These are phyloP conservation scores for Trichoderma koningii DNA, from an alignment of 2,329 filamentous ascomycete genomes.

Conservation along the genomic window DNA sequence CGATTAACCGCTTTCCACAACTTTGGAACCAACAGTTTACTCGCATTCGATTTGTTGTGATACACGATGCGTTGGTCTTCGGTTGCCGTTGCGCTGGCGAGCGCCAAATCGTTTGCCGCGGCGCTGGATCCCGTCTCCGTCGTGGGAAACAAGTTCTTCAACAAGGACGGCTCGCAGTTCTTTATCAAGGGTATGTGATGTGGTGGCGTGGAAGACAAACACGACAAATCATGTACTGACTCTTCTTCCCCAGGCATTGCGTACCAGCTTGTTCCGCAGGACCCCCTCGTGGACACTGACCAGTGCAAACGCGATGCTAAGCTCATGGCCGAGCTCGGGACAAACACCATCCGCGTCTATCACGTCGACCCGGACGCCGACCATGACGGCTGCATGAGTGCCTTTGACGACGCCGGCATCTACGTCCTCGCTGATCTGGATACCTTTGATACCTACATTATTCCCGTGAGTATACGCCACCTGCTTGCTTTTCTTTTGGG, in stretches of 20 bases:
- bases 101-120: conserved; percentile 39
- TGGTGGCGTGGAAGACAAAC: not conserved
- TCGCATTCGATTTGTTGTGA: not conserved
- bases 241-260: conserved; percentile 61
- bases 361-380: conserved; percentile 73
- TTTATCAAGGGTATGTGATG: conserved; percentile 72
- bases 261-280: conserved; percentile 65
- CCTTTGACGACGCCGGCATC: conserved; percentile 77
- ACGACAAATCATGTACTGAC: not conserved
- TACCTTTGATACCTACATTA: conserved; percentile 69
- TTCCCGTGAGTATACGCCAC: too few relatives aligned
- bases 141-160: conserved; percentile 84
- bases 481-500: too few relatives aligned
- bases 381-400: conserved; percentile 79
- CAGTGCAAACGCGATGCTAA: conserved; percentile 76
- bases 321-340: conserved; percentile 77
- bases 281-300: conserved; percentile 73
- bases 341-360: conserved; percentile 85
- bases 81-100: conserved; percentile 40
- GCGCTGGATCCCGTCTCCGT: conserved; percentile 54
- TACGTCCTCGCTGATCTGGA: conserved; percentile 85
- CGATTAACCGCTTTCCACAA: not conserved
- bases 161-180: conserved; percentile 76
- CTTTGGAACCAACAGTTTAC: not conserved
- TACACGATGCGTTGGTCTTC: conserved; percentile 44